phyloP scores from a whole-genome alignment of 345 rosid species.

The Pugionium dolabratum region DNA sequence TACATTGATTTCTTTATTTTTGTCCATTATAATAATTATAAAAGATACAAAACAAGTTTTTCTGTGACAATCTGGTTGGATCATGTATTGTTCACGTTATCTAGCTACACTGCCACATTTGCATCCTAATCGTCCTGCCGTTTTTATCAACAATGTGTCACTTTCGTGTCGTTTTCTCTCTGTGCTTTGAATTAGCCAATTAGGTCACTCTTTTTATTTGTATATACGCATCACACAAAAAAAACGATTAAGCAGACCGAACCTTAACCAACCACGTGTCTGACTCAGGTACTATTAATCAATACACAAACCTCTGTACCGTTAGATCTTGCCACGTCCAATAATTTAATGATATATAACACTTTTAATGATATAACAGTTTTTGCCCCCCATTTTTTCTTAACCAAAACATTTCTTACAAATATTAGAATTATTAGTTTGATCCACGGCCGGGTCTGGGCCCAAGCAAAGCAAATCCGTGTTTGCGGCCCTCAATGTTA shows the following conservation, averaged over 20 bases:
- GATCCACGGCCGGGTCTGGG: too few relatives aligned
- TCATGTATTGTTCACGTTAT: constrained; percentile 8
- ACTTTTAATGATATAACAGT: not conserved
- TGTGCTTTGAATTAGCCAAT: constrained; percentile 27
- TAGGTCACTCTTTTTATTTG: not conserved
- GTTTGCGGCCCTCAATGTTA: too few relatives aligned
- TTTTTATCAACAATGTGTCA: constrained; percentile 23
- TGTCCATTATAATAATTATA: not conserved
- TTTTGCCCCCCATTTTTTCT: too few relatives aligned
- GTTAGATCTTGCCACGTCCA: constrained; percentile 36
- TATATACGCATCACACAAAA: not conserved
- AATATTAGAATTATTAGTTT: too few relatives aligned
- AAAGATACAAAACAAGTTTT: constrained; percentile 16
- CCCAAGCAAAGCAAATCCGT: too few relatives aligned
- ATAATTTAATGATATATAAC: constrained; percentile 28
- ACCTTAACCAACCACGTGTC: constrained; percentile 39
- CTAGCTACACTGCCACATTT: not conserved
- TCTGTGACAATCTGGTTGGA: constrained; percentile 1
- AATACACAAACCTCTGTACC: constrained; percentile 3
- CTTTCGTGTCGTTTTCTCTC: constrained; percentile 36
- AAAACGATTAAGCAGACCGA: constrained; percentile 23
- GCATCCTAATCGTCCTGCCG: constrained; percentile 17
- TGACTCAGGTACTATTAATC: not conserved
- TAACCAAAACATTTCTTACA: too few relatives aligned
- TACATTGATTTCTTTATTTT: not conserved